phyloP scores from a whole-genome alignment of 805 yeast genomes.

The Candida patagonica region DNA sequence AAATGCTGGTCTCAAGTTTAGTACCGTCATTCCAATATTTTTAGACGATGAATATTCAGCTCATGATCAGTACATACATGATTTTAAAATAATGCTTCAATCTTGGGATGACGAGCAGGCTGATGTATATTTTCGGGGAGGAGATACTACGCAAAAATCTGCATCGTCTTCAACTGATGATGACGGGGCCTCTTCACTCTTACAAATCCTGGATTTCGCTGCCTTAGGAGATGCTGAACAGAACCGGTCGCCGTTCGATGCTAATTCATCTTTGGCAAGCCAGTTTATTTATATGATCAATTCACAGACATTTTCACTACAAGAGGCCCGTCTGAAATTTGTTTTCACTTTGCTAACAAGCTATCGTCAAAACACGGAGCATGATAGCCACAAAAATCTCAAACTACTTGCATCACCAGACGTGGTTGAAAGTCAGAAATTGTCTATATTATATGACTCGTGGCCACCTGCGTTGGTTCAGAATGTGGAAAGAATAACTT shows the following conservation, averaged over 20 bases:
- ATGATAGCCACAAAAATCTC: not conserved
- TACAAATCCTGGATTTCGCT: conserved; percentile 25
- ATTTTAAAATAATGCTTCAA: conserved; percentile 28
- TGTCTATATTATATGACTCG: conserved; percentile 25
- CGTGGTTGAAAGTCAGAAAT: conserved; percentile 11
- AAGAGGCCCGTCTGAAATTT: conserved; percentile 30
- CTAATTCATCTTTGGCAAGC: conserved; percentile 14
- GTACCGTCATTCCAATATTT: conserved; percentile 15
- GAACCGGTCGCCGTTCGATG: conserved; percentile 8
- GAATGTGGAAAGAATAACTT: conserved; percentile 26
- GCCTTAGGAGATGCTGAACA: conserved; percentile 19
- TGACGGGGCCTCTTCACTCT: conserved; percentile 19
- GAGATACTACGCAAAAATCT: not conserved
- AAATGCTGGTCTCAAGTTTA: conserved; percentile 10
- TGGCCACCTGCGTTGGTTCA: conserved; percentile 34
- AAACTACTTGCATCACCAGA: conserved; percentile 4
- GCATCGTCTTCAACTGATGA: not conserved
- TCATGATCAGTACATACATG: conserved; percentile 19
- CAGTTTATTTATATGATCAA: conserved; percentile 26
- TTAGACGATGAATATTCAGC: conserved; percentile 8
- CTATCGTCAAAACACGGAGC: not conserved
- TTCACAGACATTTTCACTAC: conserved; percentile 27
- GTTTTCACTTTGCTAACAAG: conserved; percentile 17
- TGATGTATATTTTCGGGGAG: conserved; percentile 17
- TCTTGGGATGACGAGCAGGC: conserved; percentile 30